Evolutionary conservation across 768 basidiomycete genomes (phyloP).

Genomic region (Pulveroboletus sp.): DNA sequence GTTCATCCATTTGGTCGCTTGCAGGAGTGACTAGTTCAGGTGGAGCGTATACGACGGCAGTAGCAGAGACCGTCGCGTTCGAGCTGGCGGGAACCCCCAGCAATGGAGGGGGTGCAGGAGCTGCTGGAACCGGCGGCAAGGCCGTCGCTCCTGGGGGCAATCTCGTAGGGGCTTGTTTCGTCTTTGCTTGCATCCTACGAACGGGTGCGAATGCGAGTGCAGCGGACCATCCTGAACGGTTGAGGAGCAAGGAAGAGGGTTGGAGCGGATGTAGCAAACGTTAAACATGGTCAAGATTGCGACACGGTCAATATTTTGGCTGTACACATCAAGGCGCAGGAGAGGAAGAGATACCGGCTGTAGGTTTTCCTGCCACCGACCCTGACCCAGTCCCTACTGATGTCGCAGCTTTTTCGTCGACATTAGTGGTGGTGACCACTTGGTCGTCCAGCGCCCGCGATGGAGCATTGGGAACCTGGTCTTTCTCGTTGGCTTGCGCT

Average conservation of each 20-base stretch:
- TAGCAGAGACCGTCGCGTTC: conserved; percentile 37
- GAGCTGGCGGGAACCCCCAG: conserved; percentile 27
- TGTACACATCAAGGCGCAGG: conserved; percentile 35
- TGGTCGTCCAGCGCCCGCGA: conserved; percentile 23
- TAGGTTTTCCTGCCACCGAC: conserved; percentile 40
- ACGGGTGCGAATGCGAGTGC: conserved; percentile 86
- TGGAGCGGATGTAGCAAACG: conserved; percentile 7
- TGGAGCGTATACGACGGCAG: conserved; percentile 69
- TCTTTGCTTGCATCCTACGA: conserved; percentile 56
- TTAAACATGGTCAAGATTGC: conserved; percentile 29
- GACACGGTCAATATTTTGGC: conserved; percentile 35
- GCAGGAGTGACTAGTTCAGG: conserved; percentile 45
- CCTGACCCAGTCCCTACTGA: conserved; percentile 27
- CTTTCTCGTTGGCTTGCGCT: conserved; percentile 17
- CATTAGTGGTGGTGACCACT: conserved; percentile 18
- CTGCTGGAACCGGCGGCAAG: conserved; percentile 41
- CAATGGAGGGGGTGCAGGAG: conserved; percentile 27
- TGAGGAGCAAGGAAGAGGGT: not conserved
- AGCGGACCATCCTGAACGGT: conserved; percentile 72
- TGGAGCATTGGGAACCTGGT: conserved; percentile 14
- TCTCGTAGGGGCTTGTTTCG: conserved; percentile 43
- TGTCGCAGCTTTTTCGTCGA: conserved; percentile 24
- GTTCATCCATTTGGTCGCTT: conserved; percentile 25
- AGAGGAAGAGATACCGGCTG: conserved; percentile 53
- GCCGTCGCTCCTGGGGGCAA: conserved; percentile 52